Evolutionary conservation across 2,329 filamentous ascomycete genomes (phyloP).

Genomic region (Ophiostoma australiae): DNA sequence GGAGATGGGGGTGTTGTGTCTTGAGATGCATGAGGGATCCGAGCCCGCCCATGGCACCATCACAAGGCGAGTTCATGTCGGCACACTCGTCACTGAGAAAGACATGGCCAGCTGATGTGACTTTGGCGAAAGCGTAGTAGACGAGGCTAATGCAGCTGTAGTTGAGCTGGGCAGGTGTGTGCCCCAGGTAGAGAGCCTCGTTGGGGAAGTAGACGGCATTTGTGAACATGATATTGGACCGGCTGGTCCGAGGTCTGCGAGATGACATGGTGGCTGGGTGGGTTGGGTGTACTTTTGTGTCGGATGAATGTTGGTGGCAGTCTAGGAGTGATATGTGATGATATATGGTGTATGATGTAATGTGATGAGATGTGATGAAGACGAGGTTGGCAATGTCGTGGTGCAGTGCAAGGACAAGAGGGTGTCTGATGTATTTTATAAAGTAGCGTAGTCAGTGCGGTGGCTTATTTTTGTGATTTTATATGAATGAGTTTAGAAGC

Average conservation of each 20-base stretch:
- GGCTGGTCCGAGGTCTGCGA: constrained; percentile 44
- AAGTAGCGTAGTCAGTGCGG: background rate
- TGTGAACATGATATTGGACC: constrained; percentile 51
- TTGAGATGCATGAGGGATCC: constrained; percentile 71
- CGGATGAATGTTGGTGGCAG: background rate
- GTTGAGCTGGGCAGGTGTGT: constrained; percentile 69
- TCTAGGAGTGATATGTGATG: background rate
- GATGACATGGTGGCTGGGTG: constrained; percentile 6
- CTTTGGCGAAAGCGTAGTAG: constrained; percentile 76
- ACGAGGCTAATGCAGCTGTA: constrained; percentile 74
- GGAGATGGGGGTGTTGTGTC: constrained; percentile 62
- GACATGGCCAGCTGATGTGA: constrained; percentile 66
- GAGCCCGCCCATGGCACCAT: constrained; percentile 65
- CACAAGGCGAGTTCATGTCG: constrained; percentile 65
- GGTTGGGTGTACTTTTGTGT: background rate
- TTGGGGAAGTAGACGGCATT: constrained; percentile 87
- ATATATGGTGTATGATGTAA: background rate
- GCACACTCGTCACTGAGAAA: constrained; percentile 74
- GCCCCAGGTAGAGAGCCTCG: constrained; percentile 64
- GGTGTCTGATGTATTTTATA: background rate
- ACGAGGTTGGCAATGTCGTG: background rate
- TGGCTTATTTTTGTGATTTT: background rate
- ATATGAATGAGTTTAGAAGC: background rate
- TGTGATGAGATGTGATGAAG: constrained; percentile 6
- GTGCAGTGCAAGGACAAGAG: background rate